phyloP scores from a whole-genome alignment of 768 basidiomycete species.

The Agaricus blazei region DNA sequence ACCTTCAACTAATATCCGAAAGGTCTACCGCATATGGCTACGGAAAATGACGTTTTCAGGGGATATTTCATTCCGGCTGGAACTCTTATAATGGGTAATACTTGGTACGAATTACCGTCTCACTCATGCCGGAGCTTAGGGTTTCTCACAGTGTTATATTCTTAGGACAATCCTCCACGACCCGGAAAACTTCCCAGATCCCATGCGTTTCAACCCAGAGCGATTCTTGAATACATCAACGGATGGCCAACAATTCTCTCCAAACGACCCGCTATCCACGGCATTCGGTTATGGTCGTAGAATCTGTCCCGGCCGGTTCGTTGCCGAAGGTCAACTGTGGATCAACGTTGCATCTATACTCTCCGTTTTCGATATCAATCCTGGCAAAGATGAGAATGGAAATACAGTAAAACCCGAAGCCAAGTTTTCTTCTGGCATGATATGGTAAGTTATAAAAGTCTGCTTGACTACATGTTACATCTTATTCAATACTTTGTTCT shows the following conservation, averaged over 20 bases:
- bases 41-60: conserved; percentile 37
- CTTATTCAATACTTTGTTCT: neutral
- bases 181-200: conserved; percentile 38
- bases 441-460: conserved; percentile 26
- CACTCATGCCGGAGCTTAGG: neutral
- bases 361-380: conserved; percentile 33
- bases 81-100: conserved; percentile 36
- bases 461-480: neutral
- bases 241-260: conserved; percentile 23
- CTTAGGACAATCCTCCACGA: conserved; percentile 48
- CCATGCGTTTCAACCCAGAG: conserved; percentile 43
- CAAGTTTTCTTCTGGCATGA: conserved; percentile 37
- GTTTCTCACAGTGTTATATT: neutral
- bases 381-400: conserved; percentile 31
- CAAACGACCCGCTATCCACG: conserved; percentile 28
- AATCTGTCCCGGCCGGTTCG: conserved; percentile 43
- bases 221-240: conserved; percentile 30
- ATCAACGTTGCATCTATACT: conserved; percentile 41
- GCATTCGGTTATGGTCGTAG: conserved; percentile 41
- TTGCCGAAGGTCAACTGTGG: conserved; percentile 41
- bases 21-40: conserved; percentile 34
- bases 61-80: conserved; percentile 42
- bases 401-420: conserved; percentile 23
- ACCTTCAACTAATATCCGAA: neutral
- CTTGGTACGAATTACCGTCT: conserved; percentile 24